Percentiles rank a stretch among this genome's conserved stretches.
Evolutionary conservation across 169 alveolate species (phyloP).

Genomic region (Toxoplasma gondii): DNA sequence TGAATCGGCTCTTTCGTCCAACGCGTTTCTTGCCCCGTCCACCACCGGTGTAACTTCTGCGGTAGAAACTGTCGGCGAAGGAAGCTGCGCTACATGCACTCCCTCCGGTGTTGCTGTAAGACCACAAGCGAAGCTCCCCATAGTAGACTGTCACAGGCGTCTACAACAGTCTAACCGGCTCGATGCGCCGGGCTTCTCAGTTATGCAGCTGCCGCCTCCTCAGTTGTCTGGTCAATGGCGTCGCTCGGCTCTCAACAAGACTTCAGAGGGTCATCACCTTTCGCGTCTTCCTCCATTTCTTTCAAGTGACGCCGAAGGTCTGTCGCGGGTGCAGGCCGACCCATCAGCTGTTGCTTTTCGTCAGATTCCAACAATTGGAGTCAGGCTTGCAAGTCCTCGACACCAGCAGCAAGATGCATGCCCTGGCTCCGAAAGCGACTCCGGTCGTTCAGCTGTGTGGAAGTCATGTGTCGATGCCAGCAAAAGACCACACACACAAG

Average conservation of each 20-base stretch:
- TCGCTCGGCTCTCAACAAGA: too few relatives aligned
- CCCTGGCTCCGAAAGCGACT: too few relatives aligned
- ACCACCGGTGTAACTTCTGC: not conserved
- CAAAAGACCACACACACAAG: too few relatives aligned
- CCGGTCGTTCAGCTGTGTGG: too few relatives aligned
- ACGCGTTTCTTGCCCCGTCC: too few relatives aligned
- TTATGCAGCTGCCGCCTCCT: too few relatives aligned
- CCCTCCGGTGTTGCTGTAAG: not conserved
- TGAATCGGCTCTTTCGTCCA: too few relatives aligned
- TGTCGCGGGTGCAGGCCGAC: not conserved
- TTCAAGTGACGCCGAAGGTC: not conserved
- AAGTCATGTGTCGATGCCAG: too few relatives aligned
- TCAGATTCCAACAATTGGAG: not conserved
- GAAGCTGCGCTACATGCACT: not conserved
- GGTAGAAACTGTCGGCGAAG: not conserved
- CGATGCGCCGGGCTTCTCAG: not conserved
- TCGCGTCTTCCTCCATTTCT: not conserved
- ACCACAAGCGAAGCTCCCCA: not conserved
- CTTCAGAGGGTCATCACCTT: not conserved
- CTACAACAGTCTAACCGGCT: not conserved
- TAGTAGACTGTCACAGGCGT: not conserved
- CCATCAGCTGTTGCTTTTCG: not conserved
- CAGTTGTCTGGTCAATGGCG: too few relatives aligned
- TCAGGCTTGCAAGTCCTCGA: not conserved
- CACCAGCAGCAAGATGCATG: not conserved